phyloP scores from a whole-genome alignment of 257 asterid genomes.

The Avicennia marina region DNA sequence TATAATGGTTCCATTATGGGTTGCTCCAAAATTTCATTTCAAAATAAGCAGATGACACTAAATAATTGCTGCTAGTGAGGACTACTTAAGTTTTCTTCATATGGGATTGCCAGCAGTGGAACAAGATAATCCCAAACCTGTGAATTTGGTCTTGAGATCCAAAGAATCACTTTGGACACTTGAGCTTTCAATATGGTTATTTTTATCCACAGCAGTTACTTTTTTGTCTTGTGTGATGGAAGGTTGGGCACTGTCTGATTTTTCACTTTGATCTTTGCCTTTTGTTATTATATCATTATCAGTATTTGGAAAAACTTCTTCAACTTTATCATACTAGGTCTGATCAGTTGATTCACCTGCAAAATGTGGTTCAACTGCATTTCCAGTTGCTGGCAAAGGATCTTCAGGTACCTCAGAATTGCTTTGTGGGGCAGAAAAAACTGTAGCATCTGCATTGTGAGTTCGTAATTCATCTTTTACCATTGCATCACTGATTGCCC shows the following conservation, averaged over 20 bases:
- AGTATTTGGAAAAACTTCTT: too few relatives aligned
- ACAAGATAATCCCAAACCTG: constrained; percentile 37
- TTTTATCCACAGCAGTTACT: constrained; percentile 30
- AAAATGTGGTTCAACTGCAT: too few relatives aligned
- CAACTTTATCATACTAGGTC: too few relatives aligned
- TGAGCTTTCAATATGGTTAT: constrained; percentile 30
- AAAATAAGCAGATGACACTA: background rate
- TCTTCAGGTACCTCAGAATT: constrained; percentile 14
- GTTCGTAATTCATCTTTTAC: constrained; percentile 25
- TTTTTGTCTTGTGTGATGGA: constrained; percentile 31
- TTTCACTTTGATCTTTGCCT: constrained; percentile 25
- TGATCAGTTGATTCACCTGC: background rate
- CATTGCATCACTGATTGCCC: constrained; percentile 19
- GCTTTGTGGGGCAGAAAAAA: constrained; percentile 3
- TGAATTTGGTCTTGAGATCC: constrained; percentile 22
- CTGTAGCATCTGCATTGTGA: constrained; percentile 18
- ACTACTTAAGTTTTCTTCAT: background rate
- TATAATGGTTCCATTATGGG: too few relatives aligned
- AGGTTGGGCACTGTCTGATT: constrained; percentile 19
- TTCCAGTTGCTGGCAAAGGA: constrained; percentile 17
- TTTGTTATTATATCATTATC: constrained; percentile 22
- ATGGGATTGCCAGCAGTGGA: background rate
- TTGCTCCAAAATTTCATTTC: background rate
- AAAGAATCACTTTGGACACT: constrained; percentile 25
- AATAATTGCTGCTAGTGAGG: background rate